Conservation (phyloP, 2,329 filamentous ascomycete genomes). For the Exophiala alcalophila region DNA sequence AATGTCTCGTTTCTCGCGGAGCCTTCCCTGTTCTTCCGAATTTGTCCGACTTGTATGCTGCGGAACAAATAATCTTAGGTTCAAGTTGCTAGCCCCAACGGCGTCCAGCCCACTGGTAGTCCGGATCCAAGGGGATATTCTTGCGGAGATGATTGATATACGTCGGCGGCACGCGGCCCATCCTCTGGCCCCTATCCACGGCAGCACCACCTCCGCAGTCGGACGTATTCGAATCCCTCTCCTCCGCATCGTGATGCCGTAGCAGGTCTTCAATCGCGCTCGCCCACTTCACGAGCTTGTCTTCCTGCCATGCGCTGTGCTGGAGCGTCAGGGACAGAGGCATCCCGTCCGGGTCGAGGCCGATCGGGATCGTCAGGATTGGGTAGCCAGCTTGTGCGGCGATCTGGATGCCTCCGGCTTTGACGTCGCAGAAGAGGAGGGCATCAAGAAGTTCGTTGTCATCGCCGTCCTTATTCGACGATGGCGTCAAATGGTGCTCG, state of each 20-base stretch:
- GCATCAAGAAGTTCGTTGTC: conserved; percentile 28
- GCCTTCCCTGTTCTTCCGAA: no score
- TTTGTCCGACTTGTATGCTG: no score
- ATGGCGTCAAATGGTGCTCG: background rate
- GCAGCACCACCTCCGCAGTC: conserved; percentile 1
- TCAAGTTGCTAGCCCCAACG: no score
- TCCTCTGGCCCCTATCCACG: conserved; percentile 2
- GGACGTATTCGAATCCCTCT: no score
- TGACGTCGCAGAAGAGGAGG: conserved; percentile 34
- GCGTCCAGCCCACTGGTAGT: conserved; percentile 23
- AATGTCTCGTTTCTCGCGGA: no score
- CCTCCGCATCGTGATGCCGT: conserved; percentile 4
- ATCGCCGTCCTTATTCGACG: background rate
- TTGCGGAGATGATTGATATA: conserved; percentile 32
- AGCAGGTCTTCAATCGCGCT: conserved; percentile 36
- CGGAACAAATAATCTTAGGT: no score
- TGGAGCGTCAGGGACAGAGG: conserved; percentile 32
- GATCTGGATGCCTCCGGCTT: conserved; percentile 34
- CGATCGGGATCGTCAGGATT: conserved; percentile 34
- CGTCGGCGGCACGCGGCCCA: conserved; percentile 28
- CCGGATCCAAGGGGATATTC: conserved; percentile 31
- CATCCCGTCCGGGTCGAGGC: conserved; percentile 31
- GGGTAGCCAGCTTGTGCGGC: conserved; percentile 37
- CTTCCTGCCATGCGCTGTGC: conserved; percentile 34
- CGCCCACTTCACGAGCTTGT: conserved; percentile 34